phyloP scores from a whole-genome alignment of 495 filamentous ascomycete species.

The Entonaema liquescens region DNA sequence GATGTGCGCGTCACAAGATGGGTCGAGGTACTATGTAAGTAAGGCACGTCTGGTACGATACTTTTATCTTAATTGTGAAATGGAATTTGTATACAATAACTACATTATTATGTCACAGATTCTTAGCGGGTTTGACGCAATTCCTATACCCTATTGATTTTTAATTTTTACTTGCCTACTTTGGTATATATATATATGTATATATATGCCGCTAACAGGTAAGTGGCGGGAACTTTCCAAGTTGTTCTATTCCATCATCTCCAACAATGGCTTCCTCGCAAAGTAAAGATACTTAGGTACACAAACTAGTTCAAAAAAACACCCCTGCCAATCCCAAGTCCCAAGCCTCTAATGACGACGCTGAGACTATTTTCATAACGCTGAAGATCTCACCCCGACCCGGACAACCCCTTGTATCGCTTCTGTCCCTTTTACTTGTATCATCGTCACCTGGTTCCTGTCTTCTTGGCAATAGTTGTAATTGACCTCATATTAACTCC shows the following conservation, averaged over 20 bases:
- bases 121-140: background rate
- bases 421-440: constrained; percentile 25
- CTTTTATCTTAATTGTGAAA: no score
- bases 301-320: no score
- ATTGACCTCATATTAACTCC: constrained; percentile 18
- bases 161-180: no score
- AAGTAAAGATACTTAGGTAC: no score
- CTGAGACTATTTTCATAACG: constrained; percentile 17
- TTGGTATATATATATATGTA: no score
- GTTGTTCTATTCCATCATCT: background rate
- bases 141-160: no score
- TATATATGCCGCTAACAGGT: background rate
- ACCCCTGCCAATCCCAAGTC: background rate
- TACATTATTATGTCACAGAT: background rate
- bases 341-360: constrained; percentile 12
- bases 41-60: constrained; percentile 5
- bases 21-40: no score
- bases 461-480: constrained; percentile 14
- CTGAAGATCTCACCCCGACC: constrained; percentile 29
- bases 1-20: constrained; percentile 26
- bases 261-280: no score
- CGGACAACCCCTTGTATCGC: constrained; percentile 16
- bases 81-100: background rate
- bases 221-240: background rate
- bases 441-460: constrained; percentile 38